Percentiles rank a stretch among this genome's conserved stretches.
phyloP scores from a whole-genome alignment of 768 basidiomycete genomes.

The Termitomyces bulborhizus region DNA sequence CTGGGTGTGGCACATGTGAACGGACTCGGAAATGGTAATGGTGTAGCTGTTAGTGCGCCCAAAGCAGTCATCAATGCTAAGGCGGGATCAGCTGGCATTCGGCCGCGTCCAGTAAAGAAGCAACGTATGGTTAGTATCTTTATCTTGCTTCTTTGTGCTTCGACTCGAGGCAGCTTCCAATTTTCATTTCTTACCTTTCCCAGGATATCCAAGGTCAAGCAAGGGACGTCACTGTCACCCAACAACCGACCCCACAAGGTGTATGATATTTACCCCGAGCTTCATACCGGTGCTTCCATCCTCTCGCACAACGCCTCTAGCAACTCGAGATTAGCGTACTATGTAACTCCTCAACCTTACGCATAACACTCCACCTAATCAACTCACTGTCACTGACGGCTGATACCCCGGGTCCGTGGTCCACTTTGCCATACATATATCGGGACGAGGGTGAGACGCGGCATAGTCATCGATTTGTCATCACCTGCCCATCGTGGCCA shows the following conservation, averaged over 20 bases:
- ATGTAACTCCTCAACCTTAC: background rate
- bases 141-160: conserved; percentile 3
- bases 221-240: conserved; percentile 55
- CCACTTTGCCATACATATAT: background rate
- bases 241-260: conserved; percentile 70
- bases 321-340: background rate
- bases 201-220: conserved; percentile 65
- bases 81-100: conserved; percentile 49
- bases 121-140: conserved; percentile 57
- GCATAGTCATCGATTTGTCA: background rate
- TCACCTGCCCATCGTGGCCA: background rate
- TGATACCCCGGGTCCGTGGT: background rate
- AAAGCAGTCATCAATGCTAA: conserved; percentile 42
- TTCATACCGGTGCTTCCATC: background rate
- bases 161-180: background rate
- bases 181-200: background rate
- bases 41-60: conserved; percentile 18
- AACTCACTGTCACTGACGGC: background rate
- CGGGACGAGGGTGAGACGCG: background rate
- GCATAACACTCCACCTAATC: conserved; percentile 1
- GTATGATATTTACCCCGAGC: conserved; percentile 29
- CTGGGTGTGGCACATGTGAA: conserved; percentile 15
- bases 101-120: conserved; percentile 72
- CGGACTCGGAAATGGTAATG: conserved; percentile 13
- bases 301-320: background rate